Evolutionary conservation across 352 stramenopile species (phyloP).

Genomic region (Pythium plurisporium): DNA sequence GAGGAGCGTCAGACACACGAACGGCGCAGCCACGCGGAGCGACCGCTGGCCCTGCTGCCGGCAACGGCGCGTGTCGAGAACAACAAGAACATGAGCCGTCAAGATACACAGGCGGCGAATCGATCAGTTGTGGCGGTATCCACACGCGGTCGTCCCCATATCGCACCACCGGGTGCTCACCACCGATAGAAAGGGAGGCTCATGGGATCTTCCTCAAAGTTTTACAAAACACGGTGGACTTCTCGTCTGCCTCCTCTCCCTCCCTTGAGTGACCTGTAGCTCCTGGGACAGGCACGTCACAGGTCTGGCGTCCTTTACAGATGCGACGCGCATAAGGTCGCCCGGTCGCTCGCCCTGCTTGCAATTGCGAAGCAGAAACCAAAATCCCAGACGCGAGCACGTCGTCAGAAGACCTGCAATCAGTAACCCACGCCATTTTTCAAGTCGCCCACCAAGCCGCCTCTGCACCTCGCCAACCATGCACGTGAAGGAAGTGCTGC

Average conservation of each 20-base stretch:
- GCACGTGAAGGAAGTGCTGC: slow-evolving; percentile 66
- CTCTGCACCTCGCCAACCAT: not conserved
- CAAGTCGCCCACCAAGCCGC: not conserved
- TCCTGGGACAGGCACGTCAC: not conserved
- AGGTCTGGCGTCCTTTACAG: slow-evolving; percentile 3
- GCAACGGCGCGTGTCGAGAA: not conserved
- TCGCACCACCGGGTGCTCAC: no score
- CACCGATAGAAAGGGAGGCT: no score
- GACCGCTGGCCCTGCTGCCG: slow-evolving; percentile 16
- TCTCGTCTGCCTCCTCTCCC: not conserved
- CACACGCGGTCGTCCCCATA: no score
- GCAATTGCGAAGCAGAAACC: slow-evolving; percentile 14
- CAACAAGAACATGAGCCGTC: no score
- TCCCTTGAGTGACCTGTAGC: slow-evolving; percentile 8
- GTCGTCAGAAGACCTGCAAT: no score
- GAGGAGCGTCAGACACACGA: slow-evolving; percentile 26
- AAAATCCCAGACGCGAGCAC: no score
- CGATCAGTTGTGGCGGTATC: no score
- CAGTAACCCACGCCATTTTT: not conserved
- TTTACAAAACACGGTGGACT: no score
- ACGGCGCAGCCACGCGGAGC: not conserved
- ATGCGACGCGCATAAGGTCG: not conserved
- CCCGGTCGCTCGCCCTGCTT: not conserved
- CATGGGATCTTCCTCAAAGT: no score
- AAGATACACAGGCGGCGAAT: no score